Evolutionary conservation across 2,329 filamentous ascomycete species (phyloP).

Genomic region (Alternaria triticimaculans): DNA sequence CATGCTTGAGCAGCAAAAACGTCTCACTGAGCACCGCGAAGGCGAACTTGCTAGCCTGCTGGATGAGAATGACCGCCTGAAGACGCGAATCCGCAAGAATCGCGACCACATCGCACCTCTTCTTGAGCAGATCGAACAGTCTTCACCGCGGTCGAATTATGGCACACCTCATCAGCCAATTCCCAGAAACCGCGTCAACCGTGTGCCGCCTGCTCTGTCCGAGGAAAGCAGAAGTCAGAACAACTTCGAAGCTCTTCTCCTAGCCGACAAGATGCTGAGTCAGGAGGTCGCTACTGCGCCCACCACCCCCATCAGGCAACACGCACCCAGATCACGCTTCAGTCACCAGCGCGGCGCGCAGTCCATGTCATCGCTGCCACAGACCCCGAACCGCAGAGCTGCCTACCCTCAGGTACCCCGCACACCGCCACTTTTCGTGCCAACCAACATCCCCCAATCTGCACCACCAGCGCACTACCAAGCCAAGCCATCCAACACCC

Average conservation of each 20-base stretch:
- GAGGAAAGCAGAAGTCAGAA: constrained; percentile 59
- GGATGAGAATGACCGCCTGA: constrained; percentile 78
- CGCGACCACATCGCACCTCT: constrained; percentile 77
- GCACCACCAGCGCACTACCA: constrained; percentile 51
- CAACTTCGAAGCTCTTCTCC: constrained; percentile 77
- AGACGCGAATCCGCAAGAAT: constrained; percentile 87
- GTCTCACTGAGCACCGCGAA: constrained; percentile 77
- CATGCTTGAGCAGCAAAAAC: constrained; percentile 75
- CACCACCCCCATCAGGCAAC: constrained; percentile 67
- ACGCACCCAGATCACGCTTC: constrained; percentile 58
- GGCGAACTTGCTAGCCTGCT: constrained; percentile 72
- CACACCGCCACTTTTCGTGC: constrained; percentile 44
- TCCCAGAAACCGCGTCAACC: constrained; percentile 42
- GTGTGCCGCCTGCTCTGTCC: constrained; percentile 55
- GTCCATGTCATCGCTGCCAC: constrained; percentile 83
- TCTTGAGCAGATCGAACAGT: constrained; percentile 64
- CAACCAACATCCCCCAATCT: constrained; percentile 45
- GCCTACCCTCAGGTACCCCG: constrained; percentile 69
- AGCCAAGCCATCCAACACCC: constrained; percentile 40
- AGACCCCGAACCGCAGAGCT: constrained; percentile 68
- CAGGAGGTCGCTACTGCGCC: constrained; percentile 78
- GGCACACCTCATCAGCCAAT: constrained; percentile 64
- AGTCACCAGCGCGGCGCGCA: constrained; percentile 79
- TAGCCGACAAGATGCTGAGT: constrained; percentile 76
- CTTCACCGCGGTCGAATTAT: constrained; percentile 63